Percentiles rank a stretch among this genome's conserved stretches.
These are phyloP conservation scores for Sphagnum contortum DNA, from an alignment of 225 moss, liverwort and hornwort genomes.

Conservation along the genomic window DNA sequence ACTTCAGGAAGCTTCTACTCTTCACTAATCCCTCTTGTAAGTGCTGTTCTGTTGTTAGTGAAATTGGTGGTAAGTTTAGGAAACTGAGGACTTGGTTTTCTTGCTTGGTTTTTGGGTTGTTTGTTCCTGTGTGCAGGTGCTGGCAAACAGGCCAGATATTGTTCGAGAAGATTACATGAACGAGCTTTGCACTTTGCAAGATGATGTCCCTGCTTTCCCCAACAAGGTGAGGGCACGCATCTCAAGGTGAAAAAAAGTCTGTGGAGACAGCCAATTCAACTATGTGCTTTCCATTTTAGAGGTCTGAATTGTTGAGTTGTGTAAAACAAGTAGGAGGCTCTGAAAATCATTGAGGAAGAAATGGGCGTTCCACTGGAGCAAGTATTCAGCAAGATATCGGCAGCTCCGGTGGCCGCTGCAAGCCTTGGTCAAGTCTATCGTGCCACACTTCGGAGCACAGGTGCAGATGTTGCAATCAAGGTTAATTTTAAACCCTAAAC, in stretches of 20 bases:
- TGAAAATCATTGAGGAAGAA: constrained; percentile 81
- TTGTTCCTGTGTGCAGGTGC: constrained; percentile 34
- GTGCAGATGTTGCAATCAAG: constrained; percentile 97
- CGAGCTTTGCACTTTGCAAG: constrained; percentile 82
- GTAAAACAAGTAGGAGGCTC: constrained; percentile 47
- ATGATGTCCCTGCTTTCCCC: constrained; percentile 86
- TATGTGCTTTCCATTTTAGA: background rate
- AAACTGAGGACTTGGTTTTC: no score
- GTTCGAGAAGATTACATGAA: constrained; percentile 99
- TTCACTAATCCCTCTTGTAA: no score
- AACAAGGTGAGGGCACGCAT: constrained; percentile 34
- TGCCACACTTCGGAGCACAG: constrained; percentile 63
- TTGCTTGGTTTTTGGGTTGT: no score
- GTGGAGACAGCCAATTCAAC: no score
- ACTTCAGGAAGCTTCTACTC: no score
- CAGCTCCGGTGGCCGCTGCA: constrained; percentile 82
- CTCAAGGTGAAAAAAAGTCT: background rate
- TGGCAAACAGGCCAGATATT: constrained; percentile 98
- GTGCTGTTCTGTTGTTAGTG: no score
- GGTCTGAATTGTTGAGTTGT: background rate
- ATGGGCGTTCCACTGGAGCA: constrained; percentile 75
- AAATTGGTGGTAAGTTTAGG: no score
- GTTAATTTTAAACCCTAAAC: constrained; percentile 19
- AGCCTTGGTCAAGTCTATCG: constrained; percentile 98
- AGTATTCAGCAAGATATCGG: constrained; percentile 73